These are phyloP conservation scores for Albatrellus sp. DNA, from an alignment of 1,284 basidiomycete genomes.

Conservation along the genomic window DNA sequence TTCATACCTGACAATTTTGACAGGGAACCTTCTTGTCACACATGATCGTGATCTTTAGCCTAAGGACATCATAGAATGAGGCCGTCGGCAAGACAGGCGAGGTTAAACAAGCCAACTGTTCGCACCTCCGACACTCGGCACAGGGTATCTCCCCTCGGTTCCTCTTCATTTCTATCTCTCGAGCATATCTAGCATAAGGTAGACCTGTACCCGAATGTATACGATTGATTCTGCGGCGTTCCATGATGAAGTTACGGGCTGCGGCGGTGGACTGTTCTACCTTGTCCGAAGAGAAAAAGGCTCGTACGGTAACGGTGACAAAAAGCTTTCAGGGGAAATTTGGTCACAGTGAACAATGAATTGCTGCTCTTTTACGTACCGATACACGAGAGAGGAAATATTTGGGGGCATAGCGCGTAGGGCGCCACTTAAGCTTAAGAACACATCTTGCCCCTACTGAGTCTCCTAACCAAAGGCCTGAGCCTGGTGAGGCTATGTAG, in stretches of 20 bases:
- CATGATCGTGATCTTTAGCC: conserved; percentile 62
- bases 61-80: conserved; percentile 14
- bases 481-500: too few species aligned
- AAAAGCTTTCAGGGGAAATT: too few species aligned
- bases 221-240: conserved; percentile 14
- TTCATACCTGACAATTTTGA: conserved; percentile 46
- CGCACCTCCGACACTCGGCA: conserved; percentile 52
- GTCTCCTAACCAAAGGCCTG: too few species aligned
- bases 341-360: too few species aligned
- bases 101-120: conserved; percentile 9
- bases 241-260: background rate
- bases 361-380: too few species aligned
- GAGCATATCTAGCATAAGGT: conserved; percentile 19
- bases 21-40: conserved; percentile 70
- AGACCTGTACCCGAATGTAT: conserved; percentile 17
- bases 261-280: conserved; percentile 11
- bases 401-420: too few species aligned
- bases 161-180: conserved; percentile 18
- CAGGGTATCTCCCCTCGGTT: conserved; percentile 38
- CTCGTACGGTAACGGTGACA: too few species aligned
- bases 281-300: too few species aligned
- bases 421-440: too few species aligned
- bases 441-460: too few species aligned
- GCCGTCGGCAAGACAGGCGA: conserved; percentile 5
- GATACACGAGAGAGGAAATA: too few species aligned